phyloP scores from a whole-genome alignment of 129 eudicot genomes.

The Helichrysum umbraculigerum region DNA sequence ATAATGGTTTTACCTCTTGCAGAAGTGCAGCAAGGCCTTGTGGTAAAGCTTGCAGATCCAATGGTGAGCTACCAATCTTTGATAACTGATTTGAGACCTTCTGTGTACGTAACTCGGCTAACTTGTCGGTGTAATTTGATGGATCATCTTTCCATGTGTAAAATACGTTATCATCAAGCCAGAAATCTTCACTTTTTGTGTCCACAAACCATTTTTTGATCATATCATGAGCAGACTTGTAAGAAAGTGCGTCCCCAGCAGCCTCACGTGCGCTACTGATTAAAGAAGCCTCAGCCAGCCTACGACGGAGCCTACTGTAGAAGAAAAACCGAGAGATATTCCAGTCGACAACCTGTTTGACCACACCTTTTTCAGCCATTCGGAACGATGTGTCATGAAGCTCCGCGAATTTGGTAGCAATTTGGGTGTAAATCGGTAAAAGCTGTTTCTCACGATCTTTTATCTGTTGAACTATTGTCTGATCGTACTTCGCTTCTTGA shows the following conservation, averaged over 20 bases:
- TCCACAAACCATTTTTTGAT: slow-evolving; percentile 70
- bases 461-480: slow-evolving; percentile 49
- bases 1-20: slow-evolving; percentile 45
- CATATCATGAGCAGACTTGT: slow-evolving; percentile 61
- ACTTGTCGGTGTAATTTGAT: slow-evolving; percentile 52
- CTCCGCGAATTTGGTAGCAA: slow-evolving; percentile 93
- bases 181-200: slow-evolving; percentile 39
- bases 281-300: slow-evolving; percentile 64
- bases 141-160: slow-evolving; percentile 66
- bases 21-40: slow-evolving; percentile 71
- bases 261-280: slow-evolving; percentile 59
- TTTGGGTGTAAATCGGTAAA: slow-evolving; percentile 87
- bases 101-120: slow-evolving; percentile 57
- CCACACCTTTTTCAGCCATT: slow-evolving; percentile 90
- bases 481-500: slow-evolving; percentile 39
- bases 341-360: slow-evolving; percentile 81
- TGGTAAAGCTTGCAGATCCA: slow-evolving; percentile 78
- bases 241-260: slow-evolving; percentile 63
- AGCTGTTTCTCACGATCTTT: slow-evolving; percentile 90
- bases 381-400: slow-evolving; percentile 87
- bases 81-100: slow-evolving; percentile 63
- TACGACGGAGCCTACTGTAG: slow-evolving; percentile 60
- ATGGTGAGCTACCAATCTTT: slow-evolving; percentile 49
- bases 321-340: slow-evolving; percentile 63
- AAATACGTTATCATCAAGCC: slow-evolving; percentile 77